Evolutionary conservation across 2,329 filamentous ascomycete species (phyloP).

Genomic region (Cercospora beticola): DNA sequence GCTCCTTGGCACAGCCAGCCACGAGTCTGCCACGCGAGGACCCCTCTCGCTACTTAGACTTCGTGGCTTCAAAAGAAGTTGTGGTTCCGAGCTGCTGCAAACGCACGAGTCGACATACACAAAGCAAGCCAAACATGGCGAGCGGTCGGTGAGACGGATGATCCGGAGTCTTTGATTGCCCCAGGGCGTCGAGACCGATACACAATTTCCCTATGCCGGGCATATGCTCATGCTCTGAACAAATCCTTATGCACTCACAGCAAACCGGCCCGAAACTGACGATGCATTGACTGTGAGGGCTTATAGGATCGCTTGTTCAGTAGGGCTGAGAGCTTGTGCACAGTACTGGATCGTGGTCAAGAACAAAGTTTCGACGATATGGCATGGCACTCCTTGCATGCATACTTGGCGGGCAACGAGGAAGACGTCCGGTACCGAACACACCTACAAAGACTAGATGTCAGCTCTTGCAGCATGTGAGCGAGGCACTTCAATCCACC

Average conservation of each 20-base stretch:
- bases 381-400: background rate
- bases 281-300: background rate
- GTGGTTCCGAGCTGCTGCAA: background rate
- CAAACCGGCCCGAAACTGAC: background rate
- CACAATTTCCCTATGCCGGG: background rate
- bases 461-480: background rate
- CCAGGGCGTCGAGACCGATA: background rate
- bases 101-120: background rate
- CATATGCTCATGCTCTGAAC: background rate
- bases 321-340: background rate
- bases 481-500: background rate
- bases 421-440: background rate
- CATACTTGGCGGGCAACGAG: background rate
- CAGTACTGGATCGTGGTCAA: background rate
- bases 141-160: background rate
- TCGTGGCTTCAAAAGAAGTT: background rate
- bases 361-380: conserved; percentile 1
- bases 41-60: background rate
- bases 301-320: background rate
- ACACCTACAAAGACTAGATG: background rate
- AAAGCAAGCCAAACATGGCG: background rate
- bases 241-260: background rate
- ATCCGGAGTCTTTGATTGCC: background rate
- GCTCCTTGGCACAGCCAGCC: conserved; percentile 3
- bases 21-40: background rate